Percentiles rank a stretch among this genome's conserved stretches.
Conservation (phyloP, 1,284 basidiomycete species). For the Paramarasmius palmivorus region DNA sequence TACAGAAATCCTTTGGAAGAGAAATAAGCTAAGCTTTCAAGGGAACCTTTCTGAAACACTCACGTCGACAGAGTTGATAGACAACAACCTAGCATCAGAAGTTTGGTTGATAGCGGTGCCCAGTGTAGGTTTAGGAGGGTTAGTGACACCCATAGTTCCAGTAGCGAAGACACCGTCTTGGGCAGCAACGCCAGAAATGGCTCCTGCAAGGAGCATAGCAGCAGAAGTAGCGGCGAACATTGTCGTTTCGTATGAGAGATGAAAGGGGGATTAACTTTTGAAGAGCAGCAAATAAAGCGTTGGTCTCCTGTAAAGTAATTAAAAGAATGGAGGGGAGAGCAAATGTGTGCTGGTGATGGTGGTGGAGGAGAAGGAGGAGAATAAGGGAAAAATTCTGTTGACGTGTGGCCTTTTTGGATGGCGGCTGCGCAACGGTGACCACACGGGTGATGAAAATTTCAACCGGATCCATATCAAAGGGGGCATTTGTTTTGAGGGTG, state of each 20-base stretch:
- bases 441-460: too few relatives aligned
- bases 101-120: slow-evolving; percentile 41
- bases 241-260: slow-evolving; percentile 6
- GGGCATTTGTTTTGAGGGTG: too few relatives aligned
- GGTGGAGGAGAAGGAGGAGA: background rate
- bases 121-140: slow-evolving; percentile 37
- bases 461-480: too few relatives aligned
- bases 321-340: slow-evolving; percentile 2
- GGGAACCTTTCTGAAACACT: slow-evolving; percentile 3
- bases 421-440: too few relatives aligned
- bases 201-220: slow-evolving; percentile 17
- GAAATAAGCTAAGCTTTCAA: background rate
- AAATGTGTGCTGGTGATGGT: background rate
- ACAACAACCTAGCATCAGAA: slow-evolving; percentile 35
- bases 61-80: slow-evolving; percentile 40
- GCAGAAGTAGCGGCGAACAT: slow-evolving; percentile 11
- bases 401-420: too few relatives aligned
- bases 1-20: slow-evolving; percentile 35
- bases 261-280: slow-evolving; percentile 5
- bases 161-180: slow-evolving; percentile 39
- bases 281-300: too few relatives aligned
- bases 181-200: slow-evolving; percentile 19
- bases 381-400: background rate
- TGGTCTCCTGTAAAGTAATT: too few relatives aligned
- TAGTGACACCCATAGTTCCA: slow-evolving; percentile 39